These are phyloP conservation scores for Schoenoplectus tabernaemontani DNA, from an alignment of 202 grass and related monocot genomes.

Conservation along the genomic window DNA sequence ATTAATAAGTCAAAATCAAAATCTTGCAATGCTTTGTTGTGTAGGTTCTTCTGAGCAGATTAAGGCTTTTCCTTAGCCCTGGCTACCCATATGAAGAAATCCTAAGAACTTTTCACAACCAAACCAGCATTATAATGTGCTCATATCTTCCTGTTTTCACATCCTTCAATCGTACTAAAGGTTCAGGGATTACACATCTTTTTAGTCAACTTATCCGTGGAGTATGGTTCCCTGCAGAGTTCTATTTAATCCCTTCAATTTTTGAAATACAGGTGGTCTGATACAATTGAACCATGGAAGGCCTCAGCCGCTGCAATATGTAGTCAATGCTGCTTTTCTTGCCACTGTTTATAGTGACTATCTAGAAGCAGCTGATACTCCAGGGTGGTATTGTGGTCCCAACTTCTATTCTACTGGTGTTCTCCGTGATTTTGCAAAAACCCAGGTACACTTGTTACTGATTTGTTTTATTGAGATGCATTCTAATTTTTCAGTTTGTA, in stretches of 20 bases:
- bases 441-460: slow-evolving; percentile 38
- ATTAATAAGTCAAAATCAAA: background rate
- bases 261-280: slow-evolving; percentile 57
- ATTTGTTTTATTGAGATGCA: background rate
- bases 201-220: background rate
- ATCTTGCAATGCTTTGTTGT: slow-evolving; percentile 23
- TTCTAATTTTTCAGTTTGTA: background rate
- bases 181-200: slow-evolving; percentile 25
- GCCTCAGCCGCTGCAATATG: slow-evolving; percentile 77
- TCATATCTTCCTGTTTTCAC: slow-evolving; percentile 87
- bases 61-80: slow-evolving; percentile 98
- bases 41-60: slow-evolving; percentile 86
- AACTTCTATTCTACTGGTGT: slow-evolving; percentile 75
- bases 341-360: slow-evolving; percentile 90
- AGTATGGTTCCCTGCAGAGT: background rate
- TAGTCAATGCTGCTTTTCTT: slow-evolving; percentile 92
- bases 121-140: slow-evolving; percentile 91
- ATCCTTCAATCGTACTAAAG: slow-evolving; percentile 85
- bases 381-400: slow-evolving; percentile 94
- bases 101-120: slow-evolving; percentile 84
- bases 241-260: slow-evolving; percentile 17
- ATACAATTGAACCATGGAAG: slow-evolving; percentile 93
- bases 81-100: slow-evolving; percentile 97
- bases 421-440: slow-evolving; percentile 77
- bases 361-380: slow-evolving; percentile 87